Evolutionary conservation across 2,329 filamentous ascomycete genomes (phyloP).

Genomic region (Sporothrix pseudoabietina): DNA sequence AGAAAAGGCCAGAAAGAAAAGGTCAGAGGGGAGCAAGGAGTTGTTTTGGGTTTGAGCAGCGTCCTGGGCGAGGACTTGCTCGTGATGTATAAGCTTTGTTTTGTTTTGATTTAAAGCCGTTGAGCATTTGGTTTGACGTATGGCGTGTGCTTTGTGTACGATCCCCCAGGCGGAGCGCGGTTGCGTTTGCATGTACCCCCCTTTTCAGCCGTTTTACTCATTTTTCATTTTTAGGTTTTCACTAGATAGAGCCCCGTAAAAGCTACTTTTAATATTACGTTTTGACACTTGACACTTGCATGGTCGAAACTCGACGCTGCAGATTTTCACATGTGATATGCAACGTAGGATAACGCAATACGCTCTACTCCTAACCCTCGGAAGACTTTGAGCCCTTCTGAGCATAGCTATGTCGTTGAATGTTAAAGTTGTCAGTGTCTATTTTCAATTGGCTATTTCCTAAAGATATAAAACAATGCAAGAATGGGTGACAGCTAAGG

Average conservation of each 20-base stretch:
- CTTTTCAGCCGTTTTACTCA: not conserved
- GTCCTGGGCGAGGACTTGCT: slow-evolving; percentile 10
- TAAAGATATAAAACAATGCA: slow-evolving; percentile 10
- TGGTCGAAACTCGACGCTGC: not conserved
- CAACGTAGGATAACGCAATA: not conserved
- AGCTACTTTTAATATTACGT: slow-evolving; percentile 1
- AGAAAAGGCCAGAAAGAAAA: too few relatives aligned
- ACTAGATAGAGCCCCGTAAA: slow-evolving; percentile 22
- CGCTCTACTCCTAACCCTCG: not conserved
- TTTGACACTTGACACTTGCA: not conserved
- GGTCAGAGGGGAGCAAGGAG: not conserved
- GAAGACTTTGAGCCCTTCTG: not conserved
- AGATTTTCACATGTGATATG: slow-evolving; percentile 15
- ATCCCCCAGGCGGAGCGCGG: not conserved
- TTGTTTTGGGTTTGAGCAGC: not conserved
- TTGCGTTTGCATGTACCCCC: slow-evolving; percentile 7
- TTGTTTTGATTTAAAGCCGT: slow-evolving; percentile 19
- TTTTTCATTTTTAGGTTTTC: not conserved
- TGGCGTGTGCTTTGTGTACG: slow-evolving; percentile 21
- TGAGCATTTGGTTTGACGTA: slow-evolving; percentile 6
- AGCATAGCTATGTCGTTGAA: not conserved
- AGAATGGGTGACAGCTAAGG: slow-evolving; percentile 7
- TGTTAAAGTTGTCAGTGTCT: slow-evolving; percentile 3
- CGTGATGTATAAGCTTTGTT: not conserved
- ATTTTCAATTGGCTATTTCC: slow-evolving; percentile 20